Percentiles rank a stretch among this genome's conserved stretches.
phyloP scores from a whole-genome alignment of 78 protist species.

The slime mould (Dictyostelium discoideum) region dicty_2.7 NC_007091.3:3853501-3854000 shows the following conservation, averaged over 20 bases:
- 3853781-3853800: background rate
- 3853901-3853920: no score
- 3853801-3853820: background rate
- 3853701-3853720: conserved; percentile 70
- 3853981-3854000: background rate
- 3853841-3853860: background rate
- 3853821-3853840: background rate
- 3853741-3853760: background rate
- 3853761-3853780: background rate
- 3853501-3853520: conserved; percentile 44
- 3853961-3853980: background rate
- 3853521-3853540: conserved; percentile 40
- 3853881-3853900: no score
- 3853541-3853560: conserved; percentile 35
- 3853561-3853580: conserved; percentile 64
- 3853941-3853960: no score
- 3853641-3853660: conserved; percentile 40
- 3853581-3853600: conserved; percentile 74
- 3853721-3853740: background rate
- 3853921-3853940: no score
- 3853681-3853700: conserved; percentile 62
- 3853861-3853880: no score
- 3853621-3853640: conserved; percentile 56
- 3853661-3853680: conserved; percentile 69
- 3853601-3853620: conserved; percentile 69